Evolutionary conservation across 805 yeast genomes (phyloP), one percentile per base, ranked within the genome.

Genomic region (Yamadazyma paraphyllophila): DNA sequence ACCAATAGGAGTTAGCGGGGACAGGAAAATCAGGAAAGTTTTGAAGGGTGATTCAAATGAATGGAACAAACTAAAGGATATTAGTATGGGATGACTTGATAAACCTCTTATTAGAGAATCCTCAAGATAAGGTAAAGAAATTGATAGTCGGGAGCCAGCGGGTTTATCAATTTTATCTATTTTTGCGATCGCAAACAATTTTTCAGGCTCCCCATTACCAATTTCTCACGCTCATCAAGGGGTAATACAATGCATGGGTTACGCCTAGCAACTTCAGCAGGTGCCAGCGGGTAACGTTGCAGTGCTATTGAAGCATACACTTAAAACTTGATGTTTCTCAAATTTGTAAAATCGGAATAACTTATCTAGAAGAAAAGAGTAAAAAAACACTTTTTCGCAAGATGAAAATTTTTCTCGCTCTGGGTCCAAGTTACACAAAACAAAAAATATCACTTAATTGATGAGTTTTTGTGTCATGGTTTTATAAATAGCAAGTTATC

Each of bases 321-420:
- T 40, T 40, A 40, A 29, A 40, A 31, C 36, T 40, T 40, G 43
- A 40, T 40, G 17, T 40, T 40, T 40, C 31, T 40, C 35, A 40
- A 37, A 26, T 11, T 37, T 32, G 20, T 31, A 33, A 15, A 8
- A 24, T 31, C 35, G 42, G 35, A 40, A 32, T 40, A 31, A 40
- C 36, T 40, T 31, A 24, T 40, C 43, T 40, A 16, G 36, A 40
- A 24, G 43, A 32, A 32, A 10, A 31, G 31, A 17, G 20, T 13
- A 24, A 32, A 40, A 31, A 34, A 41, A n/a, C 39, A 41, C 35
- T 34, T 34, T 25, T 35, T 41, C 39, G 39, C 44, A 35, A 25
- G 34, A 41, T 41, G 44, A 41, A 41, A 35, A 41, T 20, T 41
- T 41, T 41, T 35, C 38, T 41, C 39, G 31, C 31, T 33, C 33